These are phyloP conservation scores for Tylopilus vinaceipallidus DNA, from an alignment of 768 basidiomycete species.

Conservation along the genomic window DNA sequence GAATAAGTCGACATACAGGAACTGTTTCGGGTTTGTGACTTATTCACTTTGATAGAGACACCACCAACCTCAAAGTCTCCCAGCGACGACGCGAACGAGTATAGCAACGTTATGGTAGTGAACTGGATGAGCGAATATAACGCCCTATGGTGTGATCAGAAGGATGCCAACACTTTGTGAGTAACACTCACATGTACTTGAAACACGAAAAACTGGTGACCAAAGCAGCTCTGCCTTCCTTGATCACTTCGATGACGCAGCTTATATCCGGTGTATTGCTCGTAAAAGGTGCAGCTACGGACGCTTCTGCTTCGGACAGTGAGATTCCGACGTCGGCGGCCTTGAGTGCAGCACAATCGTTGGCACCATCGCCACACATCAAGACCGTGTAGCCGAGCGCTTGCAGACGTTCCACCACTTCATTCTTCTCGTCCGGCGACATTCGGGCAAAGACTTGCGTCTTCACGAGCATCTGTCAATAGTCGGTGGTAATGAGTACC, in stretches of 20 bases:
- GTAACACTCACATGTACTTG: slow-evolving; percentile 88
- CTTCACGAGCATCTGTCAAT: slow-evolving; percentile 90
- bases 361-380: slow-evolving; percentile 99
- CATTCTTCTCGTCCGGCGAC: slow-evolving; percentile 99
- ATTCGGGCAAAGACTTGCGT: slow-evolving; percentile 96
- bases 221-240: slow-evolving; percentile 91
- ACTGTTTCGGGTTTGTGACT: slow-evolving; percentile 44
- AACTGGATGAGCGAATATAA: slow-evolving; percentile 98
- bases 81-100: slow-evolving; percentile 93
- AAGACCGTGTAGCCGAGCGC: slow-evolving; percentile 92
- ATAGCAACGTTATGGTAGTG: slow-evolving; percentile 93
- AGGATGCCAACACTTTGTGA: not conserved
- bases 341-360: slow-evolving; percentile 97
- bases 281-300: slow-evolving; percentile 97
- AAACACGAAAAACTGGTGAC: slow-evolving; percentile 99
- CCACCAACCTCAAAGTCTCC: slow-evolving; percentile 88
- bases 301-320: slow-evolving; percentile 95
- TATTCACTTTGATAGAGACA: not conserved
- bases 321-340: slow-evolving; percentile 98
- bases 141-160: slow-evolving; percentile 59
- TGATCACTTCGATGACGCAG: slow-evolving; percentile 95
- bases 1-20: slow-evolving; percentile 96
- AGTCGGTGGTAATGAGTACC: slow-evolving; percentile 1
- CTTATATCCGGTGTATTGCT: slow-evolving; percentile 91
- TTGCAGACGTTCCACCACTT: slow-evolving; percentile 93